Conservation (phyloP, 345 rosid species). For the Nasturtium officinale region DNA sequence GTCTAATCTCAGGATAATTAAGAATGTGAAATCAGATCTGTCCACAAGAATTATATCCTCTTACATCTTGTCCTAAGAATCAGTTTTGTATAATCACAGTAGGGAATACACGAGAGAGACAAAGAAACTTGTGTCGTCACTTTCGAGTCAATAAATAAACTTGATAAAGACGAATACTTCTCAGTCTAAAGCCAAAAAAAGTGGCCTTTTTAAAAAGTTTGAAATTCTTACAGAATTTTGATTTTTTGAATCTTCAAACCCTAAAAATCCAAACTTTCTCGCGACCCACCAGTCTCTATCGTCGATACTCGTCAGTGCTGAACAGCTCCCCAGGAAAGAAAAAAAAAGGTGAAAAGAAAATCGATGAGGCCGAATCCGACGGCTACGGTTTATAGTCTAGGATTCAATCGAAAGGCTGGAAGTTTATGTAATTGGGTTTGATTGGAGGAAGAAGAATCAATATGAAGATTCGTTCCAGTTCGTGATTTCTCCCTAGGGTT, state of each 20-base stretch:
- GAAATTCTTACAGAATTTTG: constrained; percentile 1
- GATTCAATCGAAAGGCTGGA: neutral
- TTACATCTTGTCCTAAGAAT: neutral
- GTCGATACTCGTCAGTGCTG: neutral
- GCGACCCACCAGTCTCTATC: constrained; percentile 36
- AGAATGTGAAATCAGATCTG: constrained; percentile 22
- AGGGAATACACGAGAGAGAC: constrained; percentile 6
- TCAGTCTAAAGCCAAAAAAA: constrained; percentile 8
- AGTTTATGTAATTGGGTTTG: neutral
- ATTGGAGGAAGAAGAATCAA: constrained; percentile 28
- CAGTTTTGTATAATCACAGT: neutral
- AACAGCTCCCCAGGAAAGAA: neutral
- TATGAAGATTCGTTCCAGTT: constrained; percentile 31
- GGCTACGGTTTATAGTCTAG: neutral
- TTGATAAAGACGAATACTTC: constrained; percentile 16
- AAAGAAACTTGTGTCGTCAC: constrained; percentile 17
- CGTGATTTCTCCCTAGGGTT: neutral
- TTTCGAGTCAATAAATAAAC: constrained; percentile 6
- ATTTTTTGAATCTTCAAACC: constrained; percentile 26
- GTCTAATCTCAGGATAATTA: constrained; percentile 1
- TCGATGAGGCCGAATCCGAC: neutral
- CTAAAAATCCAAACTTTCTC: constrained; percentile 31
- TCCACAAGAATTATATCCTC: constrained; percentile 21
- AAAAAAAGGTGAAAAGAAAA: neutral
- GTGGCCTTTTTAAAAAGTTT: constrained; percentile 1